Percentiles rank a stretch among this genome's conserved stretches.
Evolutionary conservation across 257 asterid species (phyloP).

Genomic region (Solanum sparsipilum): DNA sequence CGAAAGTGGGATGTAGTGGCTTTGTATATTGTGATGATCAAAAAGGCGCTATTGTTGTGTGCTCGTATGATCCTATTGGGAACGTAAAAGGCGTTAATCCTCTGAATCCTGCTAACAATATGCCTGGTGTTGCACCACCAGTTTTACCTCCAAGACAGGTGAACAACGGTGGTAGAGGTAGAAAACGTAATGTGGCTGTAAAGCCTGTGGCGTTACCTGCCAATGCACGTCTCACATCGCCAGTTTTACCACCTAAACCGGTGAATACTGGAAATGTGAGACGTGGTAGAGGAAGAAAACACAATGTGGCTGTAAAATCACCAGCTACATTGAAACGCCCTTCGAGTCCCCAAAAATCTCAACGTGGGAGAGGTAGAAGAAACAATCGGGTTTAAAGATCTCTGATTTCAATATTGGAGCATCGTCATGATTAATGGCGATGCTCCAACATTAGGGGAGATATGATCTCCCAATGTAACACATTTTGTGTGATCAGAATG

Average conservation of each 20-base stretch:
- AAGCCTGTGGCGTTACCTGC: neutral
- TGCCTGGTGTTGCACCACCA: neutral
- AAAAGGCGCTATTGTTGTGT: constrained; percentile 38
- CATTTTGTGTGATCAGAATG: neutral
- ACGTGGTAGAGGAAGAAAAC: neutral
- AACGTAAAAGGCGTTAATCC: constrained; percentile 25
- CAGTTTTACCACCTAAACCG: neutral
- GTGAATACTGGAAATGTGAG: neutral
- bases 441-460: neutral
- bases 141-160: neutral
- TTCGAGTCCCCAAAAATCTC: neutral
- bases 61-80: constrained; percentile 50
- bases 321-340: neutral
- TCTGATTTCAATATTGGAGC: neutral
- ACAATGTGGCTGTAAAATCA: neutral
- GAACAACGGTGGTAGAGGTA: neutral
- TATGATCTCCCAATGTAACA: neutral
- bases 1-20: constrained; percentile 52
- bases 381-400: neutral
- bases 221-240: neutral
- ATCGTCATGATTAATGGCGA: neutral
- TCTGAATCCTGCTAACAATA: constrained; percentile 1
- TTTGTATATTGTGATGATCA: constrained; percentile 35
- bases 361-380: neutral
- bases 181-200: neutral